Evolutionary conservation across 164 flowering plant species (phyloP).

Genomic region (Hamamelis virginiana): DNA sequence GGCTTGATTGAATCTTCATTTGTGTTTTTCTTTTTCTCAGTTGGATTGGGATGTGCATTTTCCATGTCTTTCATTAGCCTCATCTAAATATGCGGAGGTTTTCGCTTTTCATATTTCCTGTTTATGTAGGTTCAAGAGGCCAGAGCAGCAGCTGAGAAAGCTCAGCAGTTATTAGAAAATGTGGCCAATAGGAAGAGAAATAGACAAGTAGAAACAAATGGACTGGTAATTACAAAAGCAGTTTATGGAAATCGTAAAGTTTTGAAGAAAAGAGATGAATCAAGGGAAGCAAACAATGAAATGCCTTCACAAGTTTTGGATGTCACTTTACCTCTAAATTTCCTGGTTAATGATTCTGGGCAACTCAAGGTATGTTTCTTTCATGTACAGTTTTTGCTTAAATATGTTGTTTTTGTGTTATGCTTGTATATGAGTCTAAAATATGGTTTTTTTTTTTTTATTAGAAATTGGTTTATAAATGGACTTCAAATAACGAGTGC

Average conservation of each 20-base stretch:
- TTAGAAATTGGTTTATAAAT: too few relatives aligned
- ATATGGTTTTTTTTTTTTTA: not conserved
- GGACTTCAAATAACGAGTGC: not conserved
- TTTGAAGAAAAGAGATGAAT: slow-evolving; percentile 35
- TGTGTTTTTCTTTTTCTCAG: not conserved
- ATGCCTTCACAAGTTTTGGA: slow-evolving; percentile 60
- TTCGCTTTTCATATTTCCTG: not conserved
- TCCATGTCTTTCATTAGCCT: not conserved
- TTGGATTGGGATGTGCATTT: not conserved
- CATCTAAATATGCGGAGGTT: not conserved
- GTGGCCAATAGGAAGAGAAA: slow-evolving; percentile 83
- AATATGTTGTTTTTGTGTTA: not conserved
- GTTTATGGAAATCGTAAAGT: slow-evolving; percentile 67
- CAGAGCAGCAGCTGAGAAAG: slow-evolving; percentile 74
- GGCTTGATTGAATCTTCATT: not conserved
- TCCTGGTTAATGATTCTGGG: slow-evolving; percentile 83
- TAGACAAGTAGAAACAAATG: slow-evolving; percentile 65
- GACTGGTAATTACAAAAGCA: slow-evolving; percentile 73
- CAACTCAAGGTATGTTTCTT: slow-evolving; percentile 71
- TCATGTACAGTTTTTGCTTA: not conserved
- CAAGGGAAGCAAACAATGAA: slow-evolving; percentile 37
- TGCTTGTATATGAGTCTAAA: not conserved
- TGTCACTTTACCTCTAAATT: slow-evolving; percentile 85
- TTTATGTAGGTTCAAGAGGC: slow-evolving; percentile 68
- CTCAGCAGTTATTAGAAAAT: slow-evolving; percentile 73